Conservation (phyloP, 257 asterid species). For the Anisodus acutangulus region DNA sequence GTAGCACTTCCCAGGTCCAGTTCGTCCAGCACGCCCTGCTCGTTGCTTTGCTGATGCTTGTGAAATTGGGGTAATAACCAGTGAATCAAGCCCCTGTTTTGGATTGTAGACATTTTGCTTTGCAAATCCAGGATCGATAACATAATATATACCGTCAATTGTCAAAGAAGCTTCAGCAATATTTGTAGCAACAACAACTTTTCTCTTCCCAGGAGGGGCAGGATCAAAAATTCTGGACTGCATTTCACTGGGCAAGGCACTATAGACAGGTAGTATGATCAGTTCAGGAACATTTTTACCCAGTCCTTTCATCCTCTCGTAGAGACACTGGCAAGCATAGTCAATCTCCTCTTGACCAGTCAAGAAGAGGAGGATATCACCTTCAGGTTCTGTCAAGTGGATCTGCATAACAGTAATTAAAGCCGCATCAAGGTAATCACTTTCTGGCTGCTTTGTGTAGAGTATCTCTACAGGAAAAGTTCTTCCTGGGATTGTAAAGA, state of each 20-base stretch:
- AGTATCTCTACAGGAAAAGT: conserved; percentile 91
- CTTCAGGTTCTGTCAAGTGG: conserved; percentile 95
- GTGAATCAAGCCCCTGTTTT: conserved; percentile 86
- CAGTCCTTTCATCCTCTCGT: conserved; percentile 91
- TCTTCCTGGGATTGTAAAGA: conserved; percentile 95
- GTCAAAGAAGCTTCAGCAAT: conserved; percentile 97
- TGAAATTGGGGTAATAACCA: conserved; percentile 93
- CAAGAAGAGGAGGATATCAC: conserved; percentile 90
- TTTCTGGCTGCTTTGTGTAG: conserved; percentile 96
- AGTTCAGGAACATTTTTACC: conserved; percentile 87
- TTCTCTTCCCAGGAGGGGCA: conserved; percentile 97
- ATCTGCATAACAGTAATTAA: conserved; percentile 88
- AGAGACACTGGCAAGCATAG: conserved; percentile 91
- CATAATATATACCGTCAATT: conserved; percentile 91
- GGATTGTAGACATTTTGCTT: conserved; percentile 97
- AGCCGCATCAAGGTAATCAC: conserved; percentile 90
- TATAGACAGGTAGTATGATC: conserved; percentile 85
- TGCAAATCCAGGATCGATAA: conserved; percentile 93
- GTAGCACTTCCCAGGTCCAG: conserved; percentile 96
- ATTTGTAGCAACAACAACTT: conserved; percentile 93
- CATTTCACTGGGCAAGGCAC: conserved; percentile 98
- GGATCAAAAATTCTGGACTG: conserved; percentile 93
- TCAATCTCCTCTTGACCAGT: conserved; percentile 99
- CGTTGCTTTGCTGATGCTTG: conserved; percentile 98
- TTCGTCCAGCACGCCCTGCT: conserved; percentile 93